Evolutionary conservation across 768 basidiomycete genomes (phyloP).

Genomic region (Naganishia antarctica): DNA sequence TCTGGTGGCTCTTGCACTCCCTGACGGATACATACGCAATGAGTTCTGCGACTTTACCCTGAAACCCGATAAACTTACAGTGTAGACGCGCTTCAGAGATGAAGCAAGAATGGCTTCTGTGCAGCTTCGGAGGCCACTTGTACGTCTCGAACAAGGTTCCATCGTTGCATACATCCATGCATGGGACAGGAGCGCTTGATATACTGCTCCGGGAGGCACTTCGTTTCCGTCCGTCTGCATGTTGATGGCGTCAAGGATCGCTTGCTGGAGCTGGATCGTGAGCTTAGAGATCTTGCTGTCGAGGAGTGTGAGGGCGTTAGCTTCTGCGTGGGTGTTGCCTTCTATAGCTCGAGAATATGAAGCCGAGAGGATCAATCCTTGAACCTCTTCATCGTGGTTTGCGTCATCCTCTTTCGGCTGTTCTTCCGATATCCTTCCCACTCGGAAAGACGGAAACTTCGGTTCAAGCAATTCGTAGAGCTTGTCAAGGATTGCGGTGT

Average conservation of each 20-base stretch:
- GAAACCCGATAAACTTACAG: constrained; percentile 50
- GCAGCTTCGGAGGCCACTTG: constrained; percentile 80
- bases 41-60: neutral
- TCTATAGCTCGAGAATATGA: constrained; percentile 83
- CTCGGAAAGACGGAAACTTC: constrained; percentile 34
- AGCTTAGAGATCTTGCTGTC: constrained; percentile 48
- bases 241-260: neutral
- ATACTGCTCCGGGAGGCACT: constrained; percentile 15
- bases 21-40: constrained; percentile 20
- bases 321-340: constrained; percentile 96
- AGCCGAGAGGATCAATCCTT: constrained; percentile 61
- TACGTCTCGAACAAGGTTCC: constrained; percentile 88
- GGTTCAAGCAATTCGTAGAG: constrained; percentile 28
- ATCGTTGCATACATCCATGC: constrained; percentile 88
- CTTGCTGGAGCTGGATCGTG: neutral
- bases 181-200: constrained; percentile 56
- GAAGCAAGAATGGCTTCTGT: constrained; percentile 74
- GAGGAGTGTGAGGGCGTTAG: constrained; percentile 79
- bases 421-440: neutral
- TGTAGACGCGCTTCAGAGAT: constrained; percentile 66
- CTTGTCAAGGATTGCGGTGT: neutral
- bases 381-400: neutral
- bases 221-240: neutral
- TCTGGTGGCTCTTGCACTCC: constrained; percentile 88
- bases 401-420: neutral